Conservation (phyloP, 148 eudicot genomes). For the Amaranthus palmeri region DNA sequence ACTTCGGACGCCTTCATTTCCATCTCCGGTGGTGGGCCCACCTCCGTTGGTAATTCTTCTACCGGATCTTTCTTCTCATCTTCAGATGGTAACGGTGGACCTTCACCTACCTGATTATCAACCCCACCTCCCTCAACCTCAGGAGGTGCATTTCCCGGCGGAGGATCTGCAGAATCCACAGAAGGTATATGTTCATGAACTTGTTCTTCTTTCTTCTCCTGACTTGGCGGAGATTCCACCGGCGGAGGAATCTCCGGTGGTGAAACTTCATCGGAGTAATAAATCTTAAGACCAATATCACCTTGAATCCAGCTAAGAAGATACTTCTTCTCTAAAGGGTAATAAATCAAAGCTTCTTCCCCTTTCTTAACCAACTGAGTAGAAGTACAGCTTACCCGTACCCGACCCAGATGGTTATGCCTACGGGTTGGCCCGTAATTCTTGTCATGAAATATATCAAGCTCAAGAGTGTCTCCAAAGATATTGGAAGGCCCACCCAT, state of each 20-base stretch:
- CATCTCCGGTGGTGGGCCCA: slow-evolving; percentile 21
- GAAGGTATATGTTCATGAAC: too few relatives aligned
- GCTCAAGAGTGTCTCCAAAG: slow-evolving; percentile 63
- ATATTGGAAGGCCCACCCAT: slow-evolving; percentile 49
- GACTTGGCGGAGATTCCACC: neutral
- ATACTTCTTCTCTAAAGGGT: slow-evolving; percentile 59
- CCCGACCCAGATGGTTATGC: slow-evolving; percentile 68
- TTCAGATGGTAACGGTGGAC: neutral
- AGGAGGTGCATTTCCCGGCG: slow-evolving; percentile 17
- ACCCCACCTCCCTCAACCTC: slow-evolving; percentile 3
- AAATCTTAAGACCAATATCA: slow-evolving; percentile 77
- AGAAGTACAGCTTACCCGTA: slow-evolving; percentile 43
- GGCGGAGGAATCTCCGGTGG: slow-evolving; percentile 3
- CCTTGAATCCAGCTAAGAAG: slow-evolving; percentile 70
- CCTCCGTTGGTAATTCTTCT: slow-evolving; percentile 9
- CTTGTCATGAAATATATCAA: slow-evolving; percentile 70
- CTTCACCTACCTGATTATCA: neutral
- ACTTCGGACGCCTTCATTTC: slow-evolving; percentile 38
- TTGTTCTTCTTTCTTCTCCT: slow-evolving; percentile 1
- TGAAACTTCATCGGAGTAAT: slow-evolving; percentile 46
- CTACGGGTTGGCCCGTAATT: slow-evolving; percentile 64
- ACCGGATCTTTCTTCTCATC: neutral
- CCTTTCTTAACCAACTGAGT: slow-evolving; percentile 69
- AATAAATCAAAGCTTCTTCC: slow-evolving; percentile 86
- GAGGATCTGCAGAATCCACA: slow-evolving; percentile 14